A percentile compares a stretch with the other conserved stretches of the same genome.
Conservation (phyloP, 2,329 filamentous ascomycete genomes). For the Delphinella strobiligena region DNA sequence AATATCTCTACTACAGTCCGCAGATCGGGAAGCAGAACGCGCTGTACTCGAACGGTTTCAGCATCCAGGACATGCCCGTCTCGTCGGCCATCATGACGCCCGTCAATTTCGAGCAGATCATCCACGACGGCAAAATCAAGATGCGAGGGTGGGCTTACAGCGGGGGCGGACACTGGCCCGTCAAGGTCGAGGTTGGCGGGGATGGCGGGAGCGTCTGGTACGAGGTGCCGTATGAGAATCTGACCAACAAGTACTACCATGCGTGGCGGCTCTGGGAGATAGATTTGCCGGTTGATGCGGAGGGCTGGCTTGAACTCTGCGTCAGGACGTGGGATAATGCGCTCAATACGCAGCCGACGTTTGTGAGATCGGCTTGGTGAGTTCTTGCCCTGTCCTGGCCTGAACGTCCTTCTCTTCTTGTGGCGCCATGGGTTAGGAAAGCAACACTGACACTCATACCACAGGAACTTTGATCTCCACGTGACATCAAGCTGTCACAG, state of each 20-base stretch:
- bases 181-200: constrained; percentile 50
- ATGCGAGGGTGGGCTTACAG: constrained; percentile 37
- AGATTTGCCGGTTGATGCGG: constrained; percentile 45
- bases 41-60: constrained; percentile 46
- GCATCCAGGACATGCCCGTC: constrained; percentile 63
- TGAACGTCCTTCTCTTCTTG: too few species aligned
- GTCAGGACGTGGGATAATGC: constrained; percentile 34
- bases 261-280: constrained; percentile 55
- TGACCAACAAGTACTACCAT: constrained; percentile 50
- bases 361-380: constrained; percentile 30
- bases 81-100: constrained; percentile 55
- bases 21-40: constrained; percentile 58
- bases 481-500: constrained; percentile 50
- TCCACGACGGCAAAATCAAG: constrained; percentile 48
- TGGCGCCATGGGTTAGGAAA: too few species aligned
- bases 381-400: constrained; percentile 9
- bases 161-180: constrained; percentile 35
- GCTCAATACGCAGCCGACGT: constrained; percentile 34
- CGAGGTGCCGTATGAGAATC: constrained; percentile 45
- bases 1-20: constrained; percentile 58
- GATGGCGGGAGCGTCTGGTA: constrained; percentile 57
- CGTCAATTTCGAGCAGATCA: constrained; percentile 45
- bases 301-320: constrained; percentile 35
- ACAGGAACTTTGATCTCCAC: constrained; percentile 53
- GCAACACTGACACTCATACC: constrained; percentile 13